A percentile compares a stretch with the other conserved stretches of the same genome.
Conservation (phyloP, 208 protist species). For the Angomonas ambiguus region DNA sequence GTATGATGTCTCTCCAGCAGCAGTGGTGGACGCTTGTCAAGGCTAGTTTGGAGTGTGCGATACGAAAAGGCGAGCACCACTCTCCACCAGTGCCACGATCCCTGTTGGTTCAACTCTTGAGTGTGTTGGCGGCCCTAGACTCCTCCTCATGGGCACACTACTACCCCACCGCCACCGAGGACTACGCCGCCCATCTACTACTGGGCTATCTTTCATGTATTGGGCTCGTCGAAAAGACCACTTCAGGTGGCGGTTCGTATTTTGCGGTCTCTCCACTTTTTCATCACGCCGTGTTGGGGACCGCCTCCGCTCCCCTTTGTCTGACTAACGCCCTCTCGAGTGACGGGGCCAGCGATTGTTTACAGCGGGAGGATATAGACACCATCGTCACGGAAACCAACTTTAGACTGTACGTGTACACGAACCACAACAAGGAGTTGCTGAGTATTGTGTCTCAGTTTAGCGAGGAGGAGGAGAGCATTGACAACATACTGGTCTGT, state of each 20-base stretch:
- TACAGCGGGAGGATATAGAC: conserved; percentile 82
- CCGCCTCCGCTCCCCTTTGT: conserved; percentile 58
- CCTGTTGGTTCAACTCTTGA: conserved; percentile 72
- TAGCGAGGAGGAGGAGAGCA: conserved; percentile 50
- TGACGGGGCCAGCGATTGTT: neutral
- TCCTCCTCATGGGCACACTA: conserved; percentile 43
- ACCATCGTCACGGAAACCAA: conserved; percentile 92
- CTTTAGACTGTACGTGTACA: conserved; percentile 89
- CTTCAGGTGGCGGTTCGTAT: conserved; percentile 14
- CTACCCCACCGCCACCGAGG: conserved; percentile 48
- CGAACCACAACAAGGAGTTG: conserved; percentile 49
- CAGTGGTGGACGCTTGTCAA: conserved; percentile 83
- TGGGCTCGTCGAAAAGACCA: conserved; percentile 37
- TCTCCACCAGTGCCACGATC: conserved; percentile 23
- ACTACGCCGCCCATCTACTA: conserved; percentile 58
- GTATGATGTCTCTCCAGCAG: conserved; percentile 80
- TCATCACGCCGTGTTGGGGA: conserved; percentile 65
- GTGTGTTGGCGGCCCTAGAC: conserved; percentile 59
- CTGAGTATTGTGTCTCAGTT: conserved; percentile 83
- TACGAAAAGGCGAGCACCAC: conserved; percentile 22
- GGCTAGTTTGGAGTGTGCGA: conserved; percentile 65
- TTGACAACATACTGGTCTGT: conserved; percentile 64
- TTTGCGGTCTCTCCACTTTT: conserved; percentile 80
- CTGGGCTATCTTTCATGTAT: conserved; percentile 72
- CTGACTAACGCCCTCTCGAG: neutral